phyloP scores from a whole-genome alignment of 2,329 filamentous ascomycete species.

The Calonectria multiphialidica region DNA sequence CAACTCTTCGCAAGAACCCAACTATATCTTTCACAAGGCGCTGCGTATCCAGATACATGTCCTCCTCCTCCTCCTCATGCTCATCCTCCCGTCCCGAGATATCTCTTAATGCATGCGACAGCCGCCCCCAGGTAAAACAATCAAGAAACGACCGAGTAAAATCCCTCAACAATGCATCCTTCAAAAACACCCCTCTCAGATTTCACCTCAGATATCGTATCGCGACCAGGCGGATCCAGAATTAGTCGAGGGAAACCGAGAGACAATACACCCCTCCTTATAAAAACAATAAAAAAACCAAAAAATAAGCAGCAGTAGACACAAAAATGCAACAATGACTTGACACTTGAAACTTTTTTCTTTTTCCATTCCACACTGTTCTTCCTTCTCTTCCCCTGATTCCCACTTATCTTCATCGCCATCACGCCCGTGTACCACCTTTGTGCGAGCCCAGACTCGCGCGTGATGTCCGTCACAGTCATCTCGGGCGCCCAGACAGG shows the following conservation, averaged over 20 bases:
- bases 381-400: constrained; percentile 21
- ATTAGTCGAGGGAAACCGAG: constrained; percentile 38
- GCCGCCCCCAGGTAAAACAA: constrained; percentile 5
- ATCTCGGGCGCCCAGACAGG: constrained; percentile 50
- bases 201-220: constrained; percentile 28
- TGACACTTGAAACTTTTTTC: constrained; percentile 43
- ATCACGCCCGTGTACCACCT: constrained; percentile 33
- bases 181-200: constrained; percentile 20
- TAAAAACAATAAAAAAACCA: constrained; percentile 25
- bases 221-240: constrained; percentile 41
- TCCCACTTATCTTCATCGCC: constrained; percentile 26
- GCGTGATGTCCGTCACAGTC: constrained; percentile 48
- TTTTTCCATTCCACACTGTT: constrained; percentile 41
- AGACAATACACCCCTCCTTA: constrained; percentile 23
- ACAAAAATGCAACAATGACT: constrained; percentile 36
- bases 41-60: constrained; percentile 26
- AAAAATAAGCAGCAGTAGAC: constrained; percentile 25
- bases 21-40: constrained; percentile 19
- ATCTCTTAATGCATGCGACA: constrained; percentile 29
- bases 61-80: constrained; percentile 16
- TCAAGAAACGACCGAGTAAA: constrained; percentile 21
- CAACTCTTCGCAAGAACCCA: neutral
- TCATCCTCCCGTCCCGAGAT: constrained; percentile 11
- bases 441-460: constrained; percentile 33
- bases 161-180: constrained; percentile 30